Evolutionary conservation across 371 early-diverging fungal genomes (phyloP), one percentile per base, ranked within the genome.

Genomic region (Mortierella sp.): DNA sequence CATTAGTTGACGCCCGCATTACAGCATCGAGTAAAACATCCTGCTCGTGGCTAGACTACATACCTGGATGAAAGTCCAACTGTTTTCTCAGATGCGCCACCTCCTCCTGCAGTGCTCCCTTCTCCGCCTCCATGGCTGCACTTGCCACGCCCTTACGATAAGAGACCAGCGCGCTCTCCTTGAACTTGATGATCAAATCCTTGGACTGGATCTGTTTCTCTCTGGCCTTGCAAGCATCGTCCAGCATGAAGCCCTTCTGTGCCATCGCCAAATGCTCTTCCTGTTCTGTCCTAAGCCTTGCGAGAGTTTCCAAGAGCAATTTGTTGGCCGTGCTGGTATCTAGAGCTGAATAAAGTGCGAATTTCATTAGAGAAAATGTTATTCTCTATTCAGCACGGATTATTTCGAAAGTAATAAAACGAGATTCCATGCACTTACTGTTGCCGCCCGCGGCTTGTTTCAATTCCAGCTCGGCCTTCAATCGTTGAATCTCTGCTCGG

Each of bases 401-500:
- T n/a, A n/a, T n/a, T n/a, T n/a, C n/a, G n/a, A 37, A 55, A 40
- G 29, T 19, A 13, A 66, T 41, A 44, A 29, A 41, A 24, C 31
- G 7, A 5, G 34, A 44, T 2, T 40, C 0, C 44, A 55, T 44
- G 37, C 19, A 64, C 68, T 45, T 66, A 66, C 77, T 52, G 37
- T 58, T 58, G 13, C 70, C 70, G 31, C 70, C 73, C 13, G 67
- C n/a, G 10, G 61, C 24, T 39, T 64, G 70, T 40, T 77, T 73
- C 50, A 74, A 22, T 22, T 53, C 68, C 24, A 85, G 31, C 34
- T 85, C 85, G 2, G 81, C 55, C 31, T 83, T 80, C 29, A 87
- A 64, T 41, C 88, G 68, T 65, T 85, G 86, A 24, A 91, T 91
- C 73, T 91, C 91, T 13, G 86, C 88, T 63, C 91, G 88, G 29